A percentile compares a stretch with the other conserved stretches of the same genome.
phyloP scores from a whole-genome alignment of 2,329 filamentous ascomycete genomes.

The Alternaria sp. region DNA sequence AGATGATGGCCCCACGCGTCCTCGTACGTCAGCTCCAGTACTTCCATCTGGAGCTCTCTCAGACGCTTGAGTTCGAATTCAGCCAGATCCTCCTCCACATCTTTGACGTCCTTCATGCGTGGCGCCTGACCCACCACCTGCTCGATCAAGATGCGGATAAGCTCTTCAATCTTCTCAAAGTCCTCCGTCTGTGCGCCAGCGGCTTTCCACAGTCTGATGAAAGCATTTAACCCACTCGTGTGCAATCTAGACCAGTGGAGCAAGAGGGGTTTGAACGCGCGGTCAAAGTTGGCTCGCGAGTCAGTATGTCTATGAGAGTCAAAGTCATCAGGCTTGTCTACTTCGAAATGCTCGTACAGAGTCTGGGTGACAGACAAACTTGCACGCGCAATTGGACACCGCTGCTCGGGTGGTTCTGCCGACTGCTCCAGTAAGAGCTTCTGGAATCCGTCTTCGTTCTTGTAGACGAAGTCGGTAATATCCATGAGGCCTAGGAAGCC shows the following conservation, averaged over 20 bases:
- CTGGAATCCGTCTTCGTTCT: conserved; percentile 90
- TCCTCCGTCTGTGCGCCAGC: conserved; percentile 86
- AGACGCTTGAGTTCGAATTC: conserved; percentile 82
- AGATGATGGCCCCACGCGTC: conserved; percentile 93
- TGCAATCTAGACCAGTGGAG: conserved; percentile 94
- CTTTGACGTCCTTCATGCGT: conserved; percentile 82
- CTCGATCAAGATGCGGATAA: conserved; percentile 88
- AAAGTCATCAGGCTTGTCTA: conserved; percentile 82
- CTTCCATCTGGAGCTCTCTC: conserved; percentile 89
- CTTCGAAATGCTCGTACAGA: conserved; percentile 94
- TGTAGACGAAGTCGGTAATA: conserved; percentile 89
- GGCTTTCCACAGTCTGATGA: conserved; percentile 91
- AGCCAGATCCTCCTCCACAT: conserved; percentile 87
- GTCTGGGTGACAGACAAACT: conserved; percentile 87
- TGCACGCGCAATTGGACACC: conserved; percentile 86
- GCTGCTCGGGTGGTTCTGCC: conserved; percentile 71
- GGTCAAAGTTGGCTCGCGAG: conserved; percentile 79
- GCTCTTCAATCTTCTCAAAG: conserved; percentile 90
- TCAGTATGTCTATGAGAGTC: conserved; percentile 82
- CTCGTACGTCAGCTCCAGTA: conserved; percentile 90
- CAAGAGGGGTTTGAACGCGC: conserved; percentile 83
- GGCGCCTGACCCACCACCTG: conserved; percentile 84
- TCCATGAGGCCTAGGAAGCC: conserved; percentile 98
- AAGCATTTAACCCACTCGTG: conserved; percentile 82
- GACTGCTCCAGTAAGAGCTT: conserved; percentile 91